These are phyloP conservation scores for Phialemoniopsis sp. DNA, from an alignment of 2,329 filamentous ascomycete species.

Conservation along the genomic window DNA sequence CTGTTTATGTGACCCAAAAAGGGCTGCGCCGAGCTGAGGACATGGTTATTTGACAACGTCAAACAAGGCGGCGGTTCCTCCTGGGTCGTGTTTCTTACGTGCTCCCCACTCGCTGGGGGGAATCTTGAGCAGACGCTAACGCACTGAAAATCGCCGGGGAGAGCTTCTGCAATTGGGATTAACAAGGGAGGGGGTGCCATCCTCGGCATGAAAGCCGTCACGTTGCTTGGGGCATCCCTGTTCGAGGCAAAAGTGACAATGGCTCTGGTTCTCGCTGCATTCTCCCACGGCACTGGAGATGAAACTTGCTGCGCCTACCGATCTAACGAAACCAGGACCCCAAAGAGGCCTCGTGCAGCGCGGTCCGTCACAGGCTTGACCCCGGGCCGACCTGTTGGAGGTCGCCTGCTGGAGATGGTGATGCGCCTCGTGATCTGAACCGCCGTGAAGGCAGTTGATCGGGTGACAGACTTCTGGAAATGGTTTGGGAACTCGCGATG, in stretches of 20 bases:
- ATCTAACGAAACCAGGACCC: constrained; percentile 1
- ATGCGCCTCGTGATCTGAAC: not conserved
- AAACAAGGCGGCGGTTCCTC: not conserved
- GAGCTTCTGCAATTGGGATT: constrained; percentile 7
- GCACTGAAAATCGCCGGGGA: not conserved
- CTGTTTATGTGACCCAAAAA: too few relatives aligned
- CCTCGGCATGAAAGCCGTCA: too few relatives aligned
- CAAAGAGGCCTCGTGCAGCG: too few relatives aligned
- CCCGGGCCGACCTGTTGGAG: not conserved
- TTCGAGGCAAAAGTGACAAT: constrained; percentile 22
- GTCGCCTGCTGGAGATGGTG: not conserved
- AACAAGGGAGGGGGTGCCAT: not conserved
- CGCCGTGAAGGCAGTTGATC: not conserved
- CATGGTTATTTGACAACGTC: too few relatives aligned
- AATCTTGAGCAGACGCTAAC: not conserved
- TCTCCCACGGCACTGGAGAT: constrained; percentile 17
- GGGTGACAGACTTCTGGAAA: not conserved
- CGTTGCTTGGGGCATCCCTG: constrained; percentile 15
- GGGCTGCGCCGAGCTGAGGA: too few relatives aligned
- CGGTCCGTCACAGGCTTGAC: too few relatives aligned
- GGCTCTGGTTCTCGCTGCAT: constrained; percentile 12
- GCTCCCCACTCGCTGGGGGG: not conserved
- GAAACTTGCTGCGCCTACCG: constrained; percentile 23
- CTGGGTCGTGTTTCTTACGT: not conserved
- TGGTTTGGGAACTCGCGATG: too few relatives aligned